Percentiles rank a stretch among this genome's conserved stretches.
These are phyloP conservation scores for Tuber brumale DNA, from an alignment of 495 filamentous ascomycete species.

Conservation along the genomic window DNA sequence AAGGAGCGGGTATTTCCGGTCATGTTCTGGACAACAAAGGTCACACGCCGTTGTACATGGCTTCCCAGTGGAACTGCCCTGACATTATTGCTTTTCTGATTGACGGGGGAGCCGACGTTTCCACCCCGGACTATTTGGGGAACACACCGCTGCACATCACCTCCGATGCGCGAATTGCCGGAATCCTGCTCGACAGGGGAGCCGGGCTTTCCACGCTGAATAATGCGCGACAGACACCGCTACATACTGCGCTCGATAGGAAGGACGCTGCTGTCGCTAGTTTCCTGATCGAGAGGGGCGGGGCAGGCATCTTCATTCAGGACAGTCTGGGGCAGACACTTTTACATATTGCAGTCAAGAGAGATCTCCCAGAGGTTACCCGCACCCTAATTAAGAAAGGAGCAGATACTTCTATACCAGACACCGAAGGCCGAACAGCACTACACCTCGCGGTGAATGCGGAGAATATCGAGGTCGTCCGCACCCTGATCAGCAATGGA, in stretches of 20 bases:
- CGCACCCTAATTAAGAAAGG: background rate
- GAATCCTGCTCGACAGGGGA: background rate
- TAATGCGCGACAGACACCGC: constrained; percentile 6
- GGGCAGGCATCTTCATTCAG: background rate
- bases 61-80: background rate
- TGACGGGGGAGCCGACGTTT: background rate
- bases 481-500: constrained; percentile 15
- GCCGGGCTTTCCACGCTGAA: background rate
- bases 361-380: background rate
- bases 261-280: background rate
- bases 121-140: background rate
- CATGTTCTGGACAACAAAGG: background rate
- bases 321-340: background rate
- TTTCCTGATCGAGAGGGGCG: background rate
- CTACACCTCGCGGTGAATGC: constrained; percentile 23
- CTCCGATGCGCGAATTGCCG: background rate
- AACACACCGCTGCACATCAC: constrained; percentile 3
- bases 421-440: constrained; percentile 14
- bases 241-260: constrained; percentile 9
- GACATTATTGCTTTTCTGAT: background rate
- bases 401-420: background rate
- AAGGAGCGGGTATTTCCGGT: background rate
- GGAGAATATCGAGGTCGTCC: background rate
- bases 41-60: constrained; percentile 1
- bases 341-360: constrained; percentile 6